Conservation (phyloP, 345 rosid genomes). For the Alliaria petiolata region DNA sequence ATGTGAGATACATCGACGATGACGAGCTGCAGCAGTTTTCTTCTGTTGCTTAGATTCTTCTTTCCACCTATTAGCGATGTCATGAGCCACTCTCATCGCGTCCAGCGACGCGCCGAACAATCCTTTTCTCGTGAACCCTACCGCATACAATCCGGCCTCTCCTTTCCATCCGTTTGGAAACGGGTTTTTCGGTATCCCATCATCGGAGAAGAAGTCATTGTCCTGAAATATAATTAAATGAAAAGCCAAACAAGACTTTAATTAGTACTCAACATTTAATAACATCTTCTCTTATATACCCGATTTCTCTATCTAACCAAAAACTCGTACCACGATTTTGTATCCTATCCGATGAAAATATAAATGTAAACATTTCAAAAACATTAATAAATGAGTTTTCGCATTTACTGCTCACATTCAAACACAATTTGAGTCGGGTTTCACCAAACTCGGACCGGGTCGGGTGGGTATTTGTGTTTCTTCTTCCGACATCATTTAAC, state of each 20-base stretch:
- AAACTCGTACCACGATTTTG: conserved; percentile 7
- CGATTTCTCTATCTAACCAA: not conserved
- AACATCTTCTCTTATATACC: not conserved
- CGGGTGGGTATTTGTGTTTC: conserved; percentile 25
- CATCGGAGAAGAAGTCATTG: conserved; percentile 65
- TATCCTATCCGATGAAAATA: not conserved
- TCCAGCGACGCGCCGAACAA: conserved; percentile 79
- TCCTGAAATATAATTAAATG: conserved; percentile 39
- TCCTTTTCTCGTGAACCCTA: conserved; percentile 88
- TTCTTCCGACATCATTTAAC: conserved; percentile 23
- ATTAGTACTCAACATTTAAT: not conserved
- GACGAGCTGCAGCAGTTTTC: conserved; percentile 52
- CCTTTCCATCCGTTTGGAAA: conserved; percentile 95
- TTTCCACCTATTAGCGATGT: conserved; percentile 63
- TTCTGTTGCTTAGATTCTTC: conserved; percentile 72
- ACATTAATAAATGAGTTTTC: not conserved
- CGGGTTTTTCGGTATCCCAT: conserved; percentile 67
- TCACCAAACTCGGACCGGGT: conserved; percentile 29
- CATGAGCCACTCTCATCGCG: conserved; percentile 65
- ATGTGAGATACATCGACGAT: conserved; percentile 82
- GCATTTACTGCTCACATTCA: conserved; percentile 17
- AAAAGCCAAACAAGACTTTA: conserved; percentile 1
- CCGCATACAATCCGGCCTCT: conserved; percentile 72
- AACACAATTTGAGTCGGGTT: conserved; percentile 11
- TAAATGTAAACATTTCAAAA: not conserved